phyloP scores from a whole-genome alignment of 2,329 filamentous ascomycete species.

The Xylariaceae sp. region DNA sequence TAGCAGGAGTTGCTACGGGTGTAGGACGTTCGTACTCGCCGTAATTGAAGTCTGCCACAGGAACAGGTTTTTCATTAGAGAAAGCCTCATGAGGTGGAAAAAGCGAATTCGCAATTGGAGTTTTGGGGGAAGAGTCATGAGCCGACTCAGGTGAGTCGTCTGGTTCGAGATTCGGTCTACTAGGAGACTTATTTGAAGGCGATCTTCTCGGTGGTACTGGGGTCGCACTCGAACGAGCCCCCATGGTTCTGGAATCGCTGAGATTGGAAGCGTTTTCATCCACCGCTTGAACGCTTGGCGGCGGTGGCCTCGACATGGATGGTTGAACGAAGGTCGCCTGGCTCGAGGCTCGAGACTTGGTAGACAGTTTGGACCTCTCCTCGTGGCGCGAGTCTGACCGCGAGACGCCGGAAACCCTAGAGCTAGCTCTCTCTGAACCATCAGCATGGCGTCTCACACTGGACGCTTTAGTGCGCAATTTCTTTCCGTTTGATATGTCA shows the following conservation, averaged over 20 bases:
- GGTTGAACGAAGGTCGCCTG: constrained; percentile 49
- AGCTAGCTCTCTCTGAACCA: constrained; percentile 38
- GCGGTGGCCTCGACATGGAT: constrained; percentile 30
- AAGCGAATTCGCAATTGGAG: constrained; percentile 50
- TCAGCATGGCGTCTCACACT: constrained; percentile 37
- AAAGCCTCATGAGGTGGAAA: constrained; percentile 44
- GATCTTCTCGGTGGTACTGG: constrained; percentile 36
- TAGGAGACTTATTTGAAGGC: constrained; percentile 29
- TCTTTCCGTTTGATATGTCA: constrained; percentile 47
- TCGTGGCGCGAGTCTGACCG: constrained; percentile 44
- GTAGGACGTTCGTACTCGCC: constrained; percentile 38
- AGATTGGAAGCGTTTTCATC: constrained; percentile 26
- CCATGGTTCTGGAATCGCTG: constrained; percentile 34
- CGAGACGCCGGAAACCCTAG: constrained; percentile 40
- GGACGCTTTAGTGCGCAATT: constrained; percentile 34
- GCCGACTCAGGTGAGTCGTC: constrained; percentile 48
- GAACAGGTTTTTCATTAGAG: constrained; percentile 36
- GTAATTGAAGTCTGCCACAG: constrained; percentile 33
- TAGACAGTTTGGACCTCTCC: constrained; percentile 48
- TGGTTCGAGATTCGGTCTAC: constrained; percentile 36
- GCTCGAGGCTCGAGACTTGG: constrained; percentile 53
- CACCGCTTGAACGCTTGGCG: constrained; percentile 24
- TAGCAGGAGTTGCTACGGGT: constrained; percentile 38
- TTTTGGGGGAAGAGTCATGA: constrained; percentile 54
- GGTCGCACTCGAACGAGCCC: constrained; percentile 30